Evolutionary conservation across 1,139 yeast genomes (phyloP).

Genomic region (Debaryomyces nepalensis): DNA sequence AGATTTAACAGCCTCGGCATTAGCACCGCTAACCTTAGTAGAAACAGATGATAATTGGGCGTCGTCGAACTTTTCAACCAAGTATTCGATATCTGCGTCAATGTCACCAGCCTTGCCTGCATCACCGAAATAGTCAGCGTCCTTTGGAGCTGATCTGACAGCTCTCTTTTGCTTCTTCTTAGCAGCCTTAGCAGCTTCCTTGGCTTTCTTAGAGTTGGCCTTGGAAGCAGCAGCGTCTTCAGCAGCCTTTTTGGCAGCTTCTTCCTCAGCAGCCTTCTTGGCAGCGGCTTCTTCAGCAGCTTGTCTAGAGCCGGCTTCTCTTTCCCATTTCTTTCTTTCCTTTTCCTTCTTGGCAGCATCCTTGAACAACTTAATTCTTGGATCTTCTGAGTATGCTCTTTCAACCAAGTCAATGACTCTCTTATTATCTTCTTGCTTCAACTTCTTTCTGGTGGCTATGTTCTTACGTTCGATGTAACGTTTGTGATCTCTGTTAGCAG

Average conservation of each 20-base stretch:
- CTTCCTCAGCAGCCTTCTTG: slow-evolving; percentile 85
- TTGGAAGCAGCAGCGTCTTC: slow-evolving; percentile 75
- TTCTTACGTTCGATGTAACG: slow-evolving; percentile 98
- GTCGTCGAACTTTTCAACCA: slow-evolving; percentile 82
- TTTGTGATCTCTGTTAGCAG: slow-evolving; percentile 98
- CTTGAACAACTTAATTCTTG: slow-evolving; percentile 91
- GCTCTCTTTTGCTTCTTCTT: slow-evolving; percentile 98
- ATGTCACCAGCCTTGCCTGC: slow-evolving; percentile 66
- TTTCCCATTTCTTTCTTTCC: slow-evolving; percentile 96
- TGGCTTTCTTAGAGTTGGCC: slow-evolving; percentile 81
- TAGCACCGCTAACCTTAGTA: slow-evolving; percentile 56
- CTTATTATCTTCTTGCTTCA: slow-evolving; percentile 96
- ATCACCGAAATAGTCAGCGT: slow-evolving; percentile 82
- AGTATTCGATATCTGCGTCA: slow-evolving; percentile 77
- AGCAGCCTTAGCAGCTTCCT: slow-evolving; percentile 96
- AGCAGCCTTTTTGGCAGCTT: slow-evolving; percentile 71
- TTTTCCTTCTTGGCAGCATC: slow-evolving; percentile 94
- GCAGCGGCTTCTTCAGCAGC: slow-evolving; percentile 88
- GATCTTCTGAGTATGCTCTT: slow-evolving; percentile 87
- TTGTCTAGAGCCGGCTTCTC: slow-evolving; percentile 95
- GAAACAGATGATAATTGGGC: slow-evolving; percentile 74
- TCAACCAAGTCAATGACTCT: slow-evolving; percentile 86
- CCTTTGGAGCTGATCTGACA: slow-evolving; percentile 83
- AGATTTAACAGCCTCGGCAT: slow-evolving; percentile 56
- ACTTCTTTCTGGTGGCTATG: slow-evolving; percentile 94